Evolutionary conservation across 768 basidiomycete species (phyloP), one percentile per base, ranked within the genome.

Genomic region (Strobilomyces echinocephalus): DNA sequence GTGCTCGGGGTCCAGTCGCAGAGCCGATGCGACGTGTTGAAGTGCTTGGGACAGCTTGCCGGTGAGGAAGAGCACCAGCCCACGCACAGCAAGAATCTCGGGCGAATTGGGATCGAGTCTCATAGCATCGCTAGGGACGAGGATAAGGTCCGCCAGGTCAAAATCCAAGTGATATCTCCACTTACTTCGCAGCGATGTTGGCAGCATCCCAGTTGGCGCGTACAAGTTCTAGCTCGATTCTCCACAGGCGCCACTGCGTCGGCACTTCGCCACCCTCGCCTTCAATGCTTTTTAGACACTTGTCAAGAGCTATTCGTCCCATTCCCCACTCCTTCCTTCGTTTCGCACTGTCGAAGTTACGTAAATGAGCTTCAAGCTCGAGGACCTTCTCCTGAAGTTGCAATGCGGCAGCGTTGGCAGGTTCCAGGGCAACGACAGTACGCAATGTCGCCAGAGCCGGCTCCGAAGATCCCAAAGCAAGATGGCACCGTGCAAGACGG

Each of bases 401-500:
- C 33, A 79, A 54, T 1, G 86, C 86, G 2, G 76, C 71, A 1
- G 76, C 57, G 58, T 90, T 90, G 31, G 68, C 70, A 0, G 87
- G 80, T 51, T 91, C 89, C 46, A 87, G 52, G 5, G 77, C 61
- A 28, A 89, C 72, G 16, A 82, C 79, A 10, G 74, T 67, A n/a
- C 84, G 78, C 44, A 91, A 73, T 1, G 85, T 82, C 8, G 84
- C 83, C 14, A 83, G 74, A 2, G 91, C 87, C 12, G 83, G 80
- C 1, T 79, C 78, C 0, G 86, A 76, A 2, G 80, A 78, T 3
- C 89, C 92, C 8, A 91, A 76, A 1, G 89, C 88, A 15, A 91
- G 75, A 56, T 95, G 91, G 69, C 91, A 94, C 47, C 87, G 80
- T 0, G 88, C 90, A 6, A 92, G 80, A 4, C 92, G 87, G 34